Evolutionary conservation across 257 asterid genomes (phyloP), one percentile per base, ranked within the genome.

Genomic region (Ligustrum vulgare): DNA sequence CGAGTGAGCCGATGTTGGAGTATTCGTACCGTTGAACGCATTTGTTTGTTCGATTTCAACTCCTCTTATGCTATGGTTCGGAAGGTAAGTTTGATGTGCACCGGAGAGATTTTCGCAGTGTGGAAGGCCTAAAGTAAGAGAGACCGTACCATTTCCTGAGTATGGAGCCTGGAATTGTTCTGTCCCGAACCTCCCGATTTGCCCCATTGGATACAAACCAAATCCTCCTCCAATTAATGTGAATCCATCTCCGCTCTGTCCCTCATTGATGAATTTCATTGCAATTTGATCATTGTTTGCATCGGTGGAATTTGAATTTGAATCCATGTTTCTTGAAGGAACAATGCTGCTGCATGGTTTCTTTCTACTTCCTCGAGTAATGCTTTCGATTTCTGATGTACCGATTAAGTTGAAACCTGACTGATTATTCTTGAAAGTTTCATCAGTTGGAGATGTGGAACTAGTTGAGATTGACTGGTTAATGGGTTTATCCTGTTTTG

Each of bases 111-210:
- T 94, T 23, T 94, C 97, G 58, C 94, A 87, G 69, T 89, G 97
- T 2, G 97, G 99, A 25, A 94, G 94, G 65, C 97, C 99, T 20
- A 94, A 69, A 1, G 99, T 92, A 3, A 94, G 96, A 4, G 98
- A 92, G 15, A 94, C 98, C 1, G 35, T 60, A 1, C 89, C 94
- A 18, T 88, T 91, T 5, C 87, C 90, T 0, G 97, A 85, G 71
- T 88, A 94, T 1, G 96, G 85, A 2, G 86, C 71, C 47, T 91
- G 92, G 85, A 90, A 94, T 58, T 86, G 92, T 35, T 91, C 93
- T 0, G 93, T 69, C 10, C 89, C 86, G 73, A 87, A 93, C 70
- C 98, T 67, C 10, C 93, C 93, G 5, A 91, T 85, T 34, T 93
- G 96, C 0, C 84, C 91, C 10, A 91, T 91, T 0, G 96, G 91